Evolutionary conservation across 805 yeast species (phyloP).

Genomic region (Wickerhamiella sorbophila): DNA sequence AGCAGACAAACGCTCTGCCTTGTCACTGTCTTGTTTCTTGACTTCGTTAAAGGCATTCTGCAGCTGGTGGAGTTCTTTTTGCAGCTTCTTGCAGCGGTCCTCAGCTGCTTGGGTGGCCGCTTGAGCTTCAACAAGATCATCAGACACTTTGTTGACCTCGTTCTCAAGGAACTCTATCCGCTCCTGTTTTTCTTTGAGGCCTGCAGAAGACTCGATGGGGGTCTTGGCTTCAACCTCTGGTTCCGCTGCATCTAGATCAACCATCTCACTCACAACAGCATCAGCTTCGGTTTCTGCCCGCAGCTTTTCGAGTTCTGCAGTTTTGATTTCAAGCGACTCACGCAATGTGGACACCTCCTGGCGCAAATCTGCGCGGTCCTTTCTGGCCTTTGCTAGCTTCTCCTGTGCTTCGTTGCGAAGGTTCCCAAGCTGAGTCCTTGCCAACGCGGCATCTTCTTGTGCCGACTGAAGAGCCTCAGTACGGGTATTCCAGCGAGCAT

Average conservation of each 20-base stretch:
- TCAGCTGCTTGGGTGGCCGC: conserved; percentile 6
- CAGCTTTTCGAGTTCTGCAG: conserved; percentile 8
- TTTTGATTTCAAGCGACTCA: neutral
- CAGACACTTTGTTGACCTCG: conserved; percentile 19
- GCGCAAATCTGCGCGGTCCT: conserved; percentile 7
- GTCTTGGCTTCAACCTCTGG: neutral
- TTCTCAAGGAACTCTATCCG: conserved; percentile 23
- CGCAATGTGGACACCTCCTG: conserved; percentile 15
- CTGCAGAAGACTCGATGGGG: conserved; percentile 5
- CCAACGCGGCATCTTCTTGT: conserved; percentile 1
- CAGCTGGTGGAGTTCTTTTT: neutral
- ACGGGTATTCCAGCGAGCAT: conserved; percentile 43
- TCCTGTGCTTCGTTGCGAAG: conserved; percentile 18
- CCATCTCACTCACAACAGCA: neutral
- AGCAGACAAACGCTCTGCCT: conserved; percentile 19
- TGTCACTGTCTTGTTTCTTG: conserved; percentile 7
- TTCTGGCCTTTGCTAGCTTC: conserved; percentile 13
- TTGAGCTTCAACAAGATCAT: conserved; percentile 17
- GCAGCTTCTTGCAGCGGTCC: neutral
- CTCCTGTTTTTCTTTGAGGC: conserved; percentile 15
- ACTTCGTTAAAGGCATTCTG: no score
- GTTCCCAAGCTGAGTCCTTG: conserved; percentile 9
- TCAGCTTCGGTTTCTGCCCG: conserved; percentile 7
- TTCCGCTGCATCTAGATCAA: neutral
- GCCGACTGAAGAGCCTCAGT: conserved; percentile 15